A percentile compares a stretch with the other conserved stretches of the same genome.
phyloP scores from a whole-genome alignment of 2,329 filamentous ascomycete species.

The Rutstroemia sp. region DNA sequence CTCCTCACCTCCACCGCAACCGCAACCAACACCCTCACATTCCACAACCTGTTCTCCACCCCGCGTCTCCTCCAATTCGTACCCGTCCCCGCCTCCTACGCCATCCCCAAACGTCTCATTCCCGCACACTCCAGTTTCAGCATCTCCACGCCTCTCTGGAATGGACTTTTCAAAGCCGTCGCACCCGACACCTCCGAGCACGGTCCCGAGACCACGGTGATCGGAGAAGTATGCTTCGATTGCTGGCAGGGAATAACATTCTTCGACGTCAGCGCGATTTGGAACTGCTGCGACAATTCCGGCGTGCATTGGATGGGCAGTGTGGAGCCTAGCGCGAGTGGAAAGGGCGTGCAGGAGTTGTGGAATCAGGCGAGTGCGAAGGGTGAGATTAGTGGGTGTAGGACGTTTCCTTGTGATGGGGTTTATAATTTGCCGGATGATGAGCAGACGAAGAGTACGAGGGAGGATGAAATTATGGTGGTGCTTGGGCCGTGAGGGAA shows the following conservation, averaged over 20 bases:
- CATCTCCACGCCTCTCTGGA: background rate
- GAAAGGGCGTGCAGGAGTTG: background rate
- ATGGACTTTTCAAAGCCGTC: background rate
- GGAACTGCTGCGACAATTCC: background rate
- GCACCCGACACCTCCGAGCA: background rate
- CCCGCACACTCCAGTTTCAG: background rate
- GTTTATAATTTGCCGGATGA: background rate
- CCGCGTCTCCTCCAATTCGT: background rate
- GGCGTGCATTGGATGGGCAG: conserved; percentile 6
- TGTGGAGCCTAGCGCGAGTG: background rate
- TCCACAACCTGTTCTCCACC: background rate
- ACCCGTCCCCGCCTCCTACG: background rate
- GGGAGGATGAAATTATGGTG: background rate
- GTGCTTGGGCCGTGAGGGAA: background rate
- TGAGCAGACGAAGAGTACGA: background rate
- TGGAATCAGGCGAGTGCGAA: no score
- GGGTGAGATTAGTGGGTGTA: background rate
- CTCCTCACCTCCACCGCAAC: background rate
- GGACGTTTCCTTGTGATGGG: background rate
- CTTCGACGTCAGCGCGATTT: conserved; percentile 2
- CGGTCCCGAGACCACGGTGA: background rate
- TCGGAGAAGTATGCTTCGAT: background rate
- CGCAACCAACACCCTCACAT: background rate
- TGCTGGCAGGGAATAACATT: background rate
- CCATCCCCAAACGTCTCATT: background rate